Percentiles rank a stretch among this genome's conserved stretches.
phyloP scores from a whole-genome alignment of 2,329 filamentous ascomycete genomes.

The Nigrograna mackinnonii region DNA sequence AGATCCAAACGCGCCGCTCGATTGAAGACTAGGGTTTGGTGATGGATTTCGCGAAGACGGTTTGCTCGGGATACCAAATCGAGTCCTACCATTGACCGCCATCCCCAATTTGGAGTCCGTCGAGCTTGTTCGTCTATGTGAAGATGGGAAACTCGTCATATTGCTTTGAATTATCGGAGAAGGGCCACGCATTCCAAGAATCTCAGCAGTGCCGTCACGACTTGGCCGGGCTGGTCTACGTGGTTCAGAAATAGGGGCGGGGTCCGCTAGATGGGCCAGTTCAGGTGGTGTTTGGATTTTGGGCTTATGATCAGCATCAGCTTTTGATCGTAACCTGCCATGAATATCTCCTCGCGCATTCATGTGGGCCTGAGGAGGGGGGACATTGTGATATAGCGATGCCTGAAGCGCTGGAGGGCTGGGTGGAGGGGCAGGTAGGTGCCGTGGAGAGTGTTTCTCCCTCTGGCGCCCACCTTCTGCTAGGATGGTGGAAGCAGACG shows the following conservation, averaged over 20 bases:
- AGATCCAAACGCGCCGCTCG: constrained; percentile 23
- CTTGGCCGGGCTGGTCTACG: constrained; percentile 51
- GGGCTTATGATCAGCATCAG: constrained; percentile 10
- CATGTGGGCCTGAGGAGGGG: not conserved
- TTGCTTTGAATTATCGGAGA: constrained; percentile 62
- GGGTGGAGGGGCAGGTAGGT: constrained; percentile 48
- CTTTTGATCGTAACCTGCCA: not conserved
- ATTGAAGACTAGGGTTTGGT: constrained; percentile 35
- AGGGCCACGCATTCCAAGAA: constrained; percentile 48
- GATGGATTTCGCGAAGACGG: constrained; percentile 42
- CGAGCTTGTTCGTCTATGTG: constrained; percentile 56
- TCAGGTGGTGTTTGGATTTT: constrained; percentile 39
- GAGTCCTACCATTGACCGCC: constrained; percentile 17
- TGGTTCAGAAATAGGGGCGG: constrained; percentile 55
- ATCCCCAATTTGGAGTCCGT: constrained; percentile 42
- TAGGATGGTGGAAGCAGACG: constrained; percentile 70
- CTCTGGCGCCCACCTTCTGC: constrained; percentile 52
- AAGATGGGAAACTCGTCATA: constrained; percentile 51
- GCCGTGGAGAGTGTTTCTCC: constrained; percentile 36
- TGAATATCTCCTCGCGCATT: no score
- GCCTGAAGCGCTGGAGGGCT: constrained; percentile 48
- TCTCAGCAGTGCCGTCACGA: constrained; percentile 48
- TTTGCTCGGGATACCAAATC: constrained; percentile 30
- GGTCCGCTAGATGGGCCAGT: constrained; percentile 63
- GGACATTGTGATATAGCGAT: no score